Evolutionary conservation across 768 basidiomycete genomes (phyloP).

Genomic region (Nidularia pulvinata): DNA sequence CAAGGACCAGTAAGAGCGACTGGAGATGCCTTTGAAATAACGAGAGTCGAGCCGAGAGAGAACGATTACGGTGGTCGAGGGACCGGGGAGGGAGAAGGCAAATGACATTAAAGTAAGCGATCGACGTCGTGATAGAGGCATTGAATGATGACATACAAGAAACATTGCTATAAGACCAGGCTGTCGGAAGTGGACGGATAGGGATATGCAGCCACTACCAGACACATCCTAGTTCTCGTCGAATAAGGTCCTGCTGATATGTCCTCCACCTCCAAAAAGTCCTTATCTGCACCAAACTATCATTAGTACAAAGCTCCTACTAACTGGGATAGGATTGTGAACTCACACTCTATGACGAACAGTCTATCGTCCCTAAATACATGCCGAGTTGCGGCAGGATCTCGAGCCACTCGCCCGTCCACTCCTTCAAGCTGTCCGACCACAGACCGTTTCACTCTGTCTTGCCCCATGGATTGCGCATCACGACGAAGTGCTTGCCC

Average conservation of each 20-base stretch:
- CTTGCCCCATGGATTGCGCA: conserved; percentile 52
- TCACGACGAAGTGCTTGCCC: conserved; percentile 44
- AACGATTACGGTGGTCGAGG: conserved; percentile 44
- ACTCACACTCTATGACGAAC: conserved; percentile 50
- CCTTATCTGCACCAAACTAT: conserved; percentile 22
- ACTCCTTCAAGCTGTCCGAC: conserved; percentile 50
- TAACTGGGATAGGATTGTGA: not conserved
- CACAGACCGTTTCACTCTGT: conserved; percentile 49
- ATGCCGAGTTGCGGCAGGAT: conserved; percentile 35
- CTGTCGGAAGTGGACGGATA: conserved; percentile 36
- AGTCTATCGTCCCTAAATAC: conserved; percentile 46
- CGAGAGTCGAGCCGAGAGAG: conserved; percentile 50
- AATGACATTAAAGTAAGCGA: not conserved
- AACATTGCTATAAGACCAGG: conserved; percentile 55
- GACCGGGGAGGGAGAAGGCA: conserved; percentile 37
- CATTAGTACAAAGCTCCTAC: not conserved
- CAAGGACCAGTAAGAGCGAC: conserved; percentile 41
- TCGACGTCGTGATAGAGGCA: not conserved
- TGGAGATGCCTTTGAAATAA: conserved; percentile 47
- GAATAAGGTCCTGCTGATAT: conserved; percentile 36
- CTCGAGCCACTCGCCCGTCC: conserved; percentile 46
- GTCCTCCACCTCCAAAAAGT: conserved; percentile 30
- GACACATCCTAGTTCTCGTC: conserved; percentile 46
- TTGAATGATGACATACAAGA: conserved; percentile 35
- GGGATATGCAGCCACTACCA: conserved; percentile 50